Evolutionary conservation across 148 eudicot genomes (phyloP).

Genomic region (Rhododendron mucronatum): DNA sequence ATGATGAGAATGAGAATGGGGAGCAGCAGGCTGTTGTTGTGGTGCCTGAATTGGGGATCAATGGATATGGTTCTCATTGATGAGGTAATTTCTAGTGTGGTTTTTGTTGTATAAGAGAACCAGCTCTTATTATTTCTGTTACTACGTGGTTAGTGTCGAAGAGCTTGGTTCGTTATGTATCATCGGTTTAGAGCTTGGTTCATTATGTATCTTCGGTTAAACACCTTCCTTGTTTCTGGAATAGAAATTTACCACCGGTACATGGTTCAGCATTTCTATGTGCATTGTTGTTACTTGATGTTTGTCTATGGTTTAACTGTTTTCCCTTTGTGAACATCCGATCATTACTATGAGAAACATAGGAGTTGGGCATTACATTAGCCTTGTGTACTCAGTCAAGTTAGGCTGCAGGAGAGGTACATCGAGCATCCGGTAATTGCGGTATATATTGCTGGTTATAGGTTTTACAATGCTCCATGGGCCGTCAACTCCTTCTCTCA

Average conservation of each 20-base stretch:
- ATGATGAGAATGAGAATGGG: slow-evolving; percentile 34
- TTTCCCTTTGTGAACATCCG: background rate
- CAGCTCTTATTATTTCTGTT: background rate
- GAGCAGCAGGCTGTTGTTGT: slow-evolving; percentile 22
- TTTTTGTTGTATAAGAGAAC: background rate
- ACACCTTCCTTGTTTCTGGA: background rate
- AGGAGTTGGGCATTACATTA: background rate
- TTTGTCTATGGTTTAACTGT: background rate
- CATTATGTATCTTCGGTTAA: background rate
- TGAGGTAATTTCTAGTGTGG: slow-evolving; percentile 20
- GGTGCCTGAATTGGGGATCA: slow-evolving; percentile 24
- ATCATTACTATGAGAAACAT: no score
- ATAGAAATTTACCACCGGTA: background rate
- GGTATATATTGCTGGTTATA: background rate
- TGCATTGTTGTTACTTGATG: background rate
- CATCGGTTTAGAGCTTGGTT: background rate
- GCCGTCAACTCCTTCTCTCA: no score
- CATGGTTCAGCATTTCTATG: background rate
- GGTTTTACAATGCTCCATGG: background rate
- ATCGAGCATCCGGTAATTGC: background rate
- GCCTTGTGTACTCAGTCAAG: background rate
- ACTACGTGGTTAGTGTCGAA: background rate
- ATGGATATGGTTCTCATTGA: slow-evolving; percentile 31
- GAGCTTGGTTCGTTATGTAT: background rate
- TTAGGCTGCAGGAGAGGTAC: background rate